Base-by-base conservation (phyloP, 306 rosid species). In the Fagus sylvatica region DNA sequence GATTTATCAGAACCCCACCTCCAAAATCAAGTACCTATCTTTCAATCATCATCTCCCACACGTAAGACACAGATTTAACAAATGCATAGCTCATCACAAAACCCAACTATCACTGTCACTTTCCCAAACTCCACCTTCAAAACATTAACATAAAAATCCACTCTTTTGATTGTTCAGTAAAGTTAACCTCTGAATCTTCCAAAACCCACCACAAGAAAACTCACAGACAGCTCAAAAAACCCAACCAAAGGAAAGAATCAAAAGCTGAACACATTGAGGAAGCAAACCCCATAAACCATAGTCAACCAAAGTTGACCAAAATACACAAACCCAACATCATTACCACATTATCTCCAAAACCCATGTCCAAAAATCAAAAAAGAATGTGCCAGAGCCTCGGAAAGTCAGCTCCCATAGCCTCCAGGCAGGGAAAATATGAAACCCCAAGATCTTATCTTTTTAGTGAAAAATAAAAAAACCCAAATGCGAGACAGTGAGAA, bases 401-500 rank as follows among this genome's bases (percentile, higher is more conserved):
- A 76, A 64, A 79, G 81, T 61, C 81, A 75, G 69, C 48, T 19
- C 53, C 74, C 57, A 66, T 66, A 74, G 73, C 41, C 51, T 66
- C 60, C 73, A 79, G 61, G n/a, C 56, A 4, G 72, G 59, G 74
- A 56, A 71, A 61, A 75, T n/a, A 74, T 46, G 78, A 79, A 74
- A 71, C 68, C 81, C 85, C 84, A 81, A 76, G 61, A 83, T 85
- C 79, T 69, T 70, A 79, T 83, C 78, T 84, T 72, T 32, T 15
- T 60, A 71, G 80, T 62, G 66, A 53, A 74, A 78, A 53, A 65
- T 76, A 72, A 16, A 74, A 42, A 71, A 79, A 77, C 76, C 80
- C 51, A 84, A 89, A 85, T 89, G 94, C 79, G 67, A 74, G 78
- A 82, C 87, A 84, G 90, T 77, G 33, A 16, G 84, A 86, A 82